Base-by-base conservation (phyloP, 2,329 filamentous ascomycete species). In the Talaromyces sp. region DNA sequence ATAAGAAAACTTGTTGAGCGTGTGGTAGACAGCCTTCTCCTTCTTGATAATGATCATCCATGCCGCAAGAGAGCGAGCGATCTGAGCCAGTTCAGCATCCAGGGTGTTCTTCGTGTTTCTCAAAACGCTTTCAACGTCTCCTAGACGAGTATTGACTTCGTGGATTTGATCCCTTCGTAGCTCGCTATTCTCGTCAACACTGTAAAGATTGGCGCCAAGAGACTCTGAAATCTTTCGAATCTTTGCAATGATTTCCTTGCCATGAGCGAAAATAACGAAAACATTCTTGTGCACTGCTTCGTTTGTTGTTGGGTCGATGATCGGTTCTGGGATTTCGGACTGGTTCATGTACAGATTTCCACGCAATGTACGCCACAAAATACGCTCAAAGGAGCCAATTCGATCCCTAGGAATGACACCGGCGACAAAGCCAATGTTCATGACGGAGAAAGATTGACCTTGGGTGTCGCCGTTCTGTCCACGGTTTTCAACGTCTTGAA, bases 331-430 rank as follows among this genome's bases (percentile, higher is more conserved):
- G 64, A 99, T 99, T 81, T 99, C 94, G 46, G 93, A 93, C 81
- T 99, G 95, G 79, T 99, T 99, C 94, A 99, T 99, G 83, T 97
- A 99, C 65, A 99, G 81, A 77, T 99, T 99, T 70, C 94, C 94
- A 75, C 94, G 91, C 48, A 99, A 85, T 0, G 95, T 97, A 70
- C 94, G 87, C 94, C 94, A 99, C 56, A 99, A 83, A 67, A 99
- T 99, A 62, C 94, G 89, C 80, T 99, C 95, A 72, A 99, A 99
- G 27, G 93, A 90, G 14, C 88, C 92, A 62, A 99, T 93, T 56
- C 93, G 88, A 72, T 97, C 93, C 58, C 94, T 87, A 41, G 90
- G 86, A 68, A 99, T 97, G 68, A 97, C 94, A 77, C 94, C 94
- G 58, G 94, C 90, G 57, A 99, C 93, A 70, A 99, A 99, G 10